These are phyloP conservation scores for Chlorella ohadii DNA, from an alignment of 139 green algal genomes.

Conservation along the genomic window DNA sequence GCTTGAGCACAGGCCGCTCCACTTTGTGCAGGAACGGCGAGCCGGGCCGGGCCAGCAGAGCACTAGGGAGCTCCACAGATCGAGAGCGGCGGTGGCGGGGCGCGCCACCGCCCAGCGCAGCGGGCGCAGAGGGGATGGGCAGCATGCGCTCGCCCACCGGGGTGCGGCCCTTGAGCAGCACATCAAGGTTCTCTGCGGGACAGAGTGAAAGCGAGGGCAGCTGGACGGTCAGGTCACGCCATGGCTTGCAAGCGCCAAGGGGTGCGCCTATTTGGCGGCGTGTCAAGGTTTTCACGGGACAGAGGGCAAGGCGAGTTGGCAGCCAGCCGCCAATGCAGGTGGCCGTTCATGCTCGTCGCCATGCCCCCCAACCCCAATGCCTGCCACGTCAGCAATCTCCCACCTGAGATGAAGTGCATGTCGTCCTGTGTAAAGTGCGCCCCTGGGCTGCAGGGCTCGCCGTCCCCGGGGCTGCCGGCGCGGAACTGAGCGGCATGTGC, in stretches of 20 bases:
- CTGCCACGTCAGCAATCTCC: no score
- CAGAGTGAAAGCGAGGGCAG: no score
- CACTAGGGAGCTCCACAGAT: not conserved
- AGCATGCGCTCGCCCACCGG: not conserved
- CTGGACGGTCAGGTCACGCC: no score
- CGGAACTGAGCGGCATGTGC: not conserved
- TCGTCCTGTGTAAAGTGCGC: not conserved
- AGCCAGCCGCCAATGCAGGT: no score
- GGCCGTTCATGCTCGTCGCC: no score
- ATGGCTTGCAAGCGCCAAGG: no score
- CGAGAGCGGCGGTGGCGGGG: not conserved
- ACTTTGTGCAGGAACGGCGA: conserved; percentile 5
- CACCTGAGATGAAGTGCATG: conserved; percentile 3
- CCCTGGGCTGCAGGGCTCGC: not conserved
- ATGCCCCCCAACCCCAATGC: no score
- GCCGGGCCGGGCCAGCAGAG: not conserved
- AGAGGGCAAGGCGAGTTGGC: no score
- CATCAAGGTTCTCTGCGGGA: conserved; percentile 13
- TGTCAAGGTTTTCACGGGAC: no score
- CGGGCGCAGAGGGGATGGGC: not conserved
- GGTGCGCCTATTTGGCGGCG: no score
- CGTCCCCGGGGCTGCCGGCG: not conserved
- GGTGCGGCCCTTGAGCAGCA: conserved; percentile 17
- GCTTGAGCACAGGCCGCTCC: not conserved
- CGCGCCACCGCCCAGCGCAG: not conserved